Evolutionary conservation across 441 rosid genomes (phyloP).

Genomic region (Bruguiera hainesii): DNA sequence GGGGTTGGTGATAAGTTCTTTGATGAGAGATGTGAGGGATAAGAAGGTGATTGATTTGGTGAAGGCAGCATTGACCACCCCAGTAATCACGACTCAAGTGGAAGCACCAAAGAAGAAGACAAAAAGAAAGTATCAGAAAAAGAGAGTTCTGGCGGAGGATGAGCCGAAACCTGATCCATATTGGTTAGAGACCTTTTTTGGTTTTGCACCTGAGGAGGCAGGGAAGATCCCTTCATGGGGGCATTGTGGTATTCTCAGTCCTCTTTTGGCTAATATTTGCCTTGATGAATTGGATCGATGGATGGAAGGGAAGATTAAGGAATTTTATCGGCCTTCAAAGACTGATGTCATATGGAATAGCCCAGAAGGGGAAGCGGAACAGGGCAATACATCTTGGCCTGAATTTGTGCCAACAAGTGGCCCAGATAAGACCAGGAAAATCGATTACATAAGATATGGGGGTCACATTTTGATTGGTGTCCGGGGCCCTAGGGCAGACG

Average conservation of each 20-base stretch:
- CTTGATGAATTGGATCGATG: slow-evolving; percentile 86
- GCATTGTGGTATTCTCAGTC: slow-evolving; percentile 87
- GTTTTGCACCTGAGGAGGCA: slow-evolving; percentile 98
- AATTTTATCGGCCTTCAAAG: slow-evolving; percentile 81
- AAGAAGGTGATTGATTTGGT: slow-evolving; percentile 87
- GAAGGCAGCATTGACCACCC: slow-evolving; percentile 71
- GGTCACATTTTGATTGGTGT: slow-evolving; percentile 93
- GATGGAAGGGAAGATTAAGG: slow-evolving; percentile 85
- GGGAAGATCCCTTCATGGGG: slow-evolving; percentile 90
- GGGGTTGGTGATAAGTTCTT: slow-evolving; percentile 71
- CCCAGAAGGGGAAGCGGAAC: slow-evolving; percentile 91
- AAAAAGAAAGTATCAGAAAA: slow-evolving; percentile 86
- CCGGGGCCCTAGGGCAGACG: slow-evolving; percentile 93
- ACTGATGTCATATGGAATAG: slow-evolving; percentile 86
- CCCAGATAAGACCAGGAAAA: slow-evolving; percentile 89
- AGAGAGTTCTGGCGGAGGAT: slow-evolving; percentile 88
- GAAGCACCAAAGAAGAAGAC: slow-evolving; percentile 67
- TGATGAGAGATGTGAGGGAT: slow-evolving; percentile 93
- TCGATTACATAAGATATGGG: slow-evolving; percentile 83
- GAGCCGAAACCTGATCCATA: slow-evolving; percentile 98
- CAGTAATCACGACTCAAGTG: slow-evolving; percentile 55
- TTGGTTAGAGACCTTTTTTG: slow-evolving; percentile 92
- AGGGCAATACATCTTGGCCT: slow-evolving; percentile 95
- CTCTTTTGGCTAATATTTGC: slow-evolving; percentile 82
- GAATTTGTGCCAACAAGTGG: slow-evolving; percentile 97